Conservation (phyloP, 1,284 basidiomycete species). For the Ceratobasidium sp. region DNA sequence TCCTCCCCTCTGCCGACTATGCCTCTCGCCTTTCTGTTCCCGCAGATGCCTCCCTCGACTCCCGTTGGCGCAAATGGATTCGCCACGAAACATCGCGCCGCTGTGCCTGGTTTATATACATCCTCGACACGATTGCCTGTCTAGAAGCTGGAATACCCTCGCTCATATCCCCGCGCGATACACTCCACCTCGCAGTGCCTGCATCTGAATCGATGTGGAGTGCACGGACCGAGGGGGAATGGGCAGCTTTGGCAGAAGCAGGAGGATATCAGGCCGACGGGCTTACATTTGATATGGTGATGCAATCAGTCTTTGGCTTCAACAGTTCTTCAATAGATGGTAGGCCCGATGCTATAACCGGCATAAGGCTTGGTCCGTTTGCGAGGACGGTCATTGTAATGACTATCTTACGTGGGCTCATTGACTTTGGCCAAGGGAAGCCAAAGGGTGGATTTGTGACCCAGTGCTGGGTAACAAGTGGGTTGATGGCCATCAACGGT, state of each 20-base stretch:
- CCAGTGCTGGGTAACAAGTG: conserved; percentile 52
- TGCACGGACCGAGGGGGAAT: conserved; percentile 54
- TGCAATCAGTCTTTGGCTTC: conserved; percentile 51
- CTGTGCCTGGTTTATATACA: conserved; percentile 54
- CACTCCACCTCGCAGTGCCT: conserved; percentile 55
- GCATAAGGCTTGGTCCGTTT: conserved; percentile 55
- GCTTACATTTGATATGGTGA: conserved; percentile 39
- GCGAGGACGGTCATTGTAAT: conserved; percentile 55
- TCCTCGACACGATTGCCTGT: conserved; percentile 57
- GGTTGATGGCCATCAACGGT: conserved; percentile 27
- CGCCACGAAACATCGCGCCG: conserved; percentile 53
- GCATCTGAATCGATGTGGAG: conserved; percentile 57
- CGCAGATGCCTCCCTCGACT: conserved; percentile 51
- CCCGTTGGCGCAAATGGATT: conserved; percentile 57
- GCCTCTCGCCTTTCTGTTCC: conserved; percentile 46
- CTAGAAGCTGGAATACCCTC: conserved; percentile 56
- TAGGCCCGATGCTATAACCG: conserved; percentile 49
- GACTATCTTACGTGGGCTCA: conserved; percentile 55
- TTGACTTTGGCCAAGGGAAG: conserved; percentile 58
- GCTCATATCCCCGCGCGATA: conserved; percentile 53
- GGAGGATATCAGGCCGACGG: conserved; percentile 34
- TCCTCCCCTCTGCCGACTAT: conserved; percentile 53
- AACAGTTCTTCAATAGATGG: conserved; percentile 51
- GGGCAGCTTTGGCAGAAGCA: conserved; percentile 46
- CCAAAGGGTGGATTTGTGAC: conserved; percentile 56